These are phyloP conservation scores for Ichthyophthirius multifiliis DNA, from an alignment of 169 alveolate species.

Conservation along the genomic window DNA sequence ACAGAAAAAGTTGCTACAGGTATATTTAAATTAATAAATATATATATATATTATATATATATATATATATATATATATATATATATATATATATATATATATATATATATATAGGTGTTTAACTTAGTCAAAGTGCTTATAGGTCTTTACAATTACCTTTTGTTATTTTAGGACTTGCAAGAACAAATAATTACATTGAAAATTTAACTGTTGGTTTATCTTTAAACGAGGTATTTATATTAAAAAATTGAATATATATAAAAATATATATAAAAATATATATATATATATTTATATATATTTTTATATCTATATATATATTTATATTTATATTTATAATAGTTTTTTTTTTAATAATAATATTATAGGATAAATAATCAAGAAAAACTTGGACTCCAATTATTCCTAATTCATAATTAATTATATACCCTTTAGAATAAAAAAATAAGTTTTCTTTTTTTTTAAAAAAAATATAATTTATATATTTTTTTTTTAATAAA, in stretches of 20 bases:
- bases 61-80: neutral
- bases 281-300: too few relatives aligned
- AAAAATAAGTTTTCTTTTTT: too few relatives aligned
- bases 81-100: too few relatives aligned
- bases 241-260: neutral
- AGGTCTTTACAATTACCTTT: conserved; percentile 34
- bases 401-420: conserved; percentile 41
- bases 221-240: neutral
- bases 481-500: neutral
- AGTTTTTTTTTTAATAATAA: neutral
- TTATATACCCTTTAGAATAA: conserved; percentile 31
- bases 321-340: too few relatives aligned
- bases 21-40: neutral
- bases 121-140: conserved; percentile 24
- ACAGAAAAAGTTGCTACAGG: conserved; percentile 12
- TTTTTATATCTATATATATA: too few relatives aligned
- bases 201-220: conserved; percentile 33
- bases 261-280: neutral
- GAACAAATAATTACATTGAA: conserved; percentile 45
- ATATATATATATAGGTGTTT: neutral
- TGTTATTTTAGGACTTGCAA: conserved; percentile 30
- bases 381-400: conserved; percentile 24
- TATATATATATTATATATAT: neutral
- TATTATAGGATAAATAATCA: neutral
- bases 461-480: neutral